phyloP scores from a whole-genome alignment of 192 early-diverging fungal genomes.

The Umbelopsis ramanniana region DNA sequence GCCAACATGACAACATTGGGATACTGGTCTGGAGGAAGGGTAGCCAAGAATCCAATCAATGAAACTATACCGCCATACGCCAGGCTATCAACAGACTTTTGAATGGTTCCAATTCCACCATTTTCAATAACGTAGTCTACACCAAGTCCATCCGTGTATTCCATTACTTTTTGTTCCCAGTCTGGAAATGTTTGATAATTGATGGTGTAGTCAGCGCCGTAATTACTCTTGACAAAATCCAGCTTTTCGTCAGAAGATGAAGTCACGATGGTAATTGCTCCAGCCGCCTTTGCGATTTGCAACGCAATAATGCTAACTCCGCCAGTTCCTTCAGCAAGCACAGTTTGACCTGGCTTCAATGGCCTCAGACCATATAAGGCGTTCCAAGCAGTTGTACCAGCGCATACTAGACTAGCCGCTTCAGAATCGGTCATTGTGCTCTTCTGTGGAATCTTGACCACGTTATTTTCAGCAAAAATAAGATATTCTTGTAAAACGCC shows the following conservation, averaged over 20 bases:
- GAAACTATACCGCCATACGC: background rate
- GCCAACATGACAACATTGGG: slow-evolving; percentile 19
- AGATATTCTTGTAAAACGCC: slow-evolving; percentile 16
- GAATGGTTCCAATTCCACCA: slow-evolving; percentile 29
- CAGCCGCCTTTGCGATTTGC: slow-evolving; percentile 20
- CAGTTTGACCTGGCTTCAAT: background rate
- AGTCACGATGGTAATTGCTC: slow-evolving; percentile 21
- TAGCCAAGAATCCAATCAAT: slow-evolving; percentile 21
- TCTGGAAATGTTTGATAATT: slow-evolving; percentile 20
- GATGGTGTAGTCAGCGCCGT: slow-evolving; percentile 24
- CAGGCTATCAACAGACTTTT: slow-evolving; percentile 19
- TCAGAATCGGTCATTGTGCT: slow-evolving; percentile 8
- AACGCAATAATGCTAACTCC: slow-evolving; percentile 22
- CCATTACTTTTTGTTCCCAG: slow-evolving; percentile 20
- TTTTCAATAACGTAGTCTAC: slow-evolving; percentile 29
- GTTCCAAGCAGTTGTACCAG: slow-evolving; percentile 26
- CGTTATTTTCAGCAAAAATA: background rate
- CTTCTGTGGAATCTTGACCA: slow-evolving; percentile 27
- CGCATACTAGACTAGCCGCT: slow-evolving; percentile 22
- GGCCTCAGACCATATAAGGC: slow-evolving; percentile 8
- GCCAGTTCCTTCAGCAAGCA: slow-evolving; percentile 23
- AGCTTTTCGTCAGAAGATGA: slow-evolving; percentile 29
- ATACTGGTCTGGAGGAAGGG: background rate
- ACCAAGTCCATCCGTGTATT: background rate
- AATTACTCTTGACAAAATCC: slow-evolving; percentile 8